Evolutionary conservation across 306 rosid genomes (phyloP), one percentile per base, ranked within the genome.

Genomic region (Acacia melanoxylon): DNA sequence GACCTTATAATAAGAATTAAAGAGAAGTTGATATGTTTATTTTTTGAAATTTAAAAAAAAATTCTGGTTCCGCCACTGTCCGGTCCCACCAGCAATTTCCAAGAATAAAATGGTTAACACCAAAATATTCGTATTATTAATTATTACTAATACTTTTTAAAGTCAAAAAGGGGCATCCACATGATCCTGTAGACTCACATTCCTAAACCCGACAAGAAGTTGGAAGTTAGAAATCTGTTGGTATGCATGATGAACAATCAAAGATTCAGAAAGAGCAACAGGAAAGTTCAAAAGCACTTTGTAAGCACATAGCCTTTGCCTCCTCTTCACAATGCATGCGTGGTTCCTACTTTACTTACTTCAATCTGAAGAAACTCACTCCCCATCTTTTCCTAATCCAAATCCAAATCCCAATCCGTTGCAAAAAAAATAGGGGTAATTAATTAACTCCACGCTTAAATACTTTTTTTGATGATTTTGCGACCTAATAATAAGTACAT

Each of bases 161-260:
- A 81, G 89, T 81, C 86, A 84, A 84, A 87, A 84, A 84, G 86
- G 45, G 33, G 3, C 68, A 76, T 37, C 80, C 61, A n/a, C 84
- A 29, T 37, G 81, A 69, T 61, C n/a, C 24, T 70, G 65, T 83
- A 73, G 67, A 59, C 44, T 72, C 69, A 73, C 76, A 59, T 68
- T 81, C 45, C 79, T 29, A 54, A 77, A 84, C 41, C 90, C 88
- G 88, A 85, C 90, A 82, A 31, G 81, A 79, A 85, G 88, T 85
- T 87, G 83, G 90, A 72, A 87, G 88, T 85, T 85, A 87, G 90
- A 87, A 82, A 82, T 87, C 86, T 85, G 88, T 85, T 87, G 86
- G 86, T 84, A 79, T 16, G 61, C 62, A 87, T 84, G 72, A 87
- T 75, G 80, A 78, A 87, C 42, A 19, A 87, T 78, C 77, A 56